A percentile compares a stretch with the other conserved stretches of the same genome.
phyloP scores from a whole-genome alignment of 1,139 yeast genomes.

The Pichia sp. region DNA sequence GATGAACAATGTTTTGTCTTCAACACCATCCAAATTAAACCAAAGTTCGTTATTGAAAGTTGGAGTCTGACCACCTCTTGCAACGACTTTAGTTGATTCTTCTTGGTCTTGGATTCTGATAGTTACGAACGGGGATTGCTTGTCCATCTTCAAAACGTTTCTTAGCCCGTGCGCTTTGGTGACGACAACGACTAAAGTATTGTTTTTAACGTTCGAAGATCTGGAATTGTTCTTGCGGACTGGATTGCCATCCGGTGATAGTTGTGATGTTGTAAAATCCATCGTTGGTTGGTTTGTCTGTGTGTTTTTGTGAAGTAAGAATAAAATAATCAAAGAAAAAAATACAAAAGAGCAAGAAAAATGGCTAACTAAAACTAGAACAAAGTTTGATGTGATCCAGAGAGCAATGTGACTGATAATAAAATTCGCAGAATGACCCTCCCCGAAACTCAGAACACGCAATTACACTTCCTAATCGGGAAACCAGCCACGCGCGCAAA shows the following conservation, averaged over 20 bases:
- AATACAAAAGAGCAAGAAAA: too few relatives aligned
- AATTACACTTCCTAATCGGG: background rate
- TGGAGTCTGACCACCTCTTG: slow-evolving; percentile 91
- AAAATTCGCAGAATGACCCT: too few relatives aligned
- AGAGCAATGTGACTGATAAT: too few relatives aligned
- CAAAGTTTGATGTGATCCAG: background rate
- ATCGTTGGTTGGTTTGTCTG: too few relatives aligned
- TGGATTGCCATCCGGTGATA: slow-evolving; percentile 3
- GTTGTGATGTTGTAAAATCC: slow-evolving; percentile 15
- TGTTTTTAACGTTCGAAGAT: slow-evolving; percentile 5
- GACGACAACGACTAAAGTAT: slow-evolving; percentile 33
- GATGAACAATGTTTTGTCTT: slow-evolving; percentile 61
- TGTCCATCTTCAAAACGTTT: slow-evolving; percentile 77
- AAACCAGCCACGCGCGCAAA: slow-evolving; percentile 11
- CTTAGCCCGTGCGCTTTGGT: slow-evolving; percentile 67
- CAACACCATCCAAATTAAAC: slow-evolving; percentile 61
- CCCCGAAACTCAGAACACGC: too few relatives aligned
- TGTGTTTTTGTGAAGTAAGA: too few relatives aligned
- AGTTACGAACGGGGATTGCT: slow-evolving; percentile 86
- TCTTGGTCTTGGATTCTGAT: slow-evolving; percentile 80
- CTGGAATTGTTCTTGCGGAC: background rate
- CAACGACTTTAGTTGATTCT: slow-evolving; percentile 67
- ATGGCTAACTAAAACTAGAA: too few relatives aligned
- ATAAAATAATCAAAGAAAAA: too few relatives aligned
- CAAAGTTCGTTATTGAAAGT: slow-evolving; percentile 79